Percentiles rank a stretch among this genome's conserved stretches.
phyloP scores from a whole-genome alignment of 2,329 filamentous ascomycete species.

The Colletotrichum lini region DNA sequence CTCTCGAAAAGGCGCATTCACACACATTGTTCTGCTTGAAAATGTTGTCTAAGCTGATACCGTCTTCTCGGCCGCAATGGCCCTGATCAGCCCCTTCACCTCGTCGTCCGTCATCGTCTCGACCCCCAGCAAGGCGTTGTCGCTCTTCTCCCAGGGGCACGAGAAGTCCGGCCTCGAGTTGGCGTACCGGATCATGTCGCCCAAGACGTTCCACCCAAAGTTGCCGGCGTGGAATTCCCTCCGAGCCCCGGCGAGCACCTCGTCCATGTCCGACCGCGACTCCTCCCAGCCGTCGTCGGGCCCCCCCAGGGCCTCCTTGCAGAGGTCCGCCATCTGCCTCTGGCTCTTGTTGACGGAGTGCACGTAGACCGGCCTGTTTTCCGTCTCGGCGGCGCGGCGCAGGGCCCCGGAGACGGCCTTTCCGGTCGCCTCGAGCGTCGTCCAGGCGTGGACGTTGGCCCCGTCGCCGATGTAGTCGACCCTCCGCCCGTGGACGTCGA shows the following conservation, averaged over 20 bases:
- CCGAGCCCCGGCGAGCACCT: slow-evolving; percentile 38
- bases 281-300: slow-evolving; percentile 39
- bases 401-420: slow-evolving; percentile 47
- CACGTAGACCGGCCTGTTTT: slow-evolving; percentile 47
- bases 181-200: slow-evolving; percentile 42
- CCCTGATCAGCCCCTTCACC: slow-evolving; percentile 42
- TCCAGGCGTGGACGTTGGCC: slow-evolving; percentile 43
- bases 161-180: slow-evolving; percentile 40
- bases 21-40: too few relatives aligned
- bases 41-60: too few relatives aligned
- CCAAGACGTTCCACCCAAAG: slow-evolving; percentile 36
- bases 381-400: slow-evolving; percentile 46
- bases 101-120: slow-evolving; percentile 41
- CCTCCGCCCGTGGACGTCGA: slow-evolving; percentile 45
- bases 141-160: slow-evolving; percentile 31
- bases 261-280: slow-evolving; percentile 36
- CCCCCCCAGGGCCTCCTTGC: slow-evolving; percentile 40
- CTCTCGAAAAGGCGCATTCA: too few relatives aligned
- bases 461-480: slow-evolving; percentile 46
- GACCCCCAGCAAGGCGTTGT: slow-evolving; percentile 44
- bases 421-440: slow-evolving; percentile 46
- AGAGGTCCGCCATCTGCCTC: slow-evolving; percentile 43
- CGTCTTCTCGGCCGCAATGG: slow-evolving; percentile 7
- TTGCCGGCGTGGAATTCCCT: slow-evolving; percentile 42
- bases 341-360: slow-evolving; percentile 45